Evolutionary conservation across 2,329 filamentous ascomycete genomes (phyloP).

Genomic region (Gremmenia infestans): DNA sequence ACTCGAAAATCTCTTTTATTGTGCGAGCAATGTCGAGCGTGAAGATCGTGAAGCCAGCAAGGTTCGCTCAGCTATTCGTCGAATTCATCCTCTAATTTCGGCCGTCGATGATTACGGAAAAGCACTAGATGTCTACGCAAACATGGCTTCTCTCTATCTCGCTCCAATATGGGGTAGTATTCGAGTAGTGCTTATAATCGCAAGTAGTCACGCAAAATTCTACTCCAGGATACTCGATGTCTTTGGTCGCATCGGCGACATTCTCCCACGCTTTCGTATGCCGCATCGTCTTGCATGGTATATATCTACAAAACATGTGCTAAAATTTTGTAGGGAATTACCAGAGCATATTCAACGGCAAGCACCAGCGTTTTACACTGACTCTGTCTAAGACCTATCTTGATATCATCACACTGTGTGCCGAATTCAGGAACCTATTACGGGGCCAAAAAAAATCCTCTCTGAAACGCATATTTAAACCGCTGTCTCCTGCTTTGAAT

Average conservation of each 20-base stretch:
- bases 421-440: constrained; percentile 5
- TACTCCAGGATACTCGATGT: constrained; percentile 6
- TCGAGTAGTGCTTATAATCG: constrained; percentile 7
- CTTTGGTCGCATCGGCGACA: constrained; percentile 11
- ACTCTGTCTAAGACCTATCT: constrained; percentile 13
- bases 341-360: constrained; percentile 11
- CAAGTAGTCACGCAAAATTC: constrained; percentile 5
- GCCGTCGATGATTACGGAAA: constrained; percentile 9
- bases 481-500: constrained; percentile 3
- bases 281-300: neutral
- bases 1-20: constrained; percentile 15
- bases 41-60: constrained; percentile 7
- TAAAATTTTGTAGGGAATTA: constrained; percentile 10
- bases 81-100: constrained; percentile 5
- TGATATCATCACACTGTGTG: constrained; percentile 15
- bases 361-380: constrained; percentile 10
- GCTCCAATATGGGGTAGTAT: constrained; percentile 15
- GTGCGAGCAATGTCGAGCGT: constrained; percentile 7
- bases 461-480: constrained; percentile 7
- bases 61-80: neutral
- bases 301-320: neutral
- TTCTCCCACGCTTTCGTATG: constrained; percentile 11
- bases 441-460: constrained; percentile 8
- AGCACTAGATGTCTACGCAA: constrained; percentile 9
- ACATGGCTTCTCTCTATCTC: constrained; percentile 7